phyloP scores from a whole-genome alignment of 257 asterid species.

The Solanum chiquidenum region DNA sequence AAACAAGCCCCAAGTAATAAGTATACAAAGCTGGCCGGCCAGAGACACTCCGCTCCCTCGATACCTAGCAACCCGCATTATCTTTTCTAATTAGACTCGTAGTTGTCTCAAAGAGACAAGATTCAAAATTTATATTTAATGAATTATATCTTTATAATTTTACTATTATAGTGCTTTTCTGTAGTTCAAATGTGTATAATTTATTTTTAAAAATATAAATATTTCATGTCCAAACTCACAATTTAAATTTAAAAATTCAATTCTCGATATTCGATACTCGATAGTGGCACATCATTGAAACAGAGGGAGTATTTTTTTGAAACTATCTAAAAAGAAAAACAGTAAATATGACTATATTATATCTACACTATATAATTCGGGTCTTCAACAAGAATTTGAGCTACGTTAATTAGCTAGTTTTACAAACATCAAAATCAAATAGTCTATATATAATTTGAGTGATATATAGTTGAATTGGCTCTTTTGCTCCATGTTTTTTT shows the following conservation, averaged over 20 bases:
- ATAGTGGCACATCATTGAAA: no score
- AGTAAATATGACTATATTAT: no score
- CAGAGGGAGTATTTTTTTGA: no score
- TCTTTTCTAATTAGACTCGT: background rate
- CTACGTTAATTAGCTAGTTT: background rate
- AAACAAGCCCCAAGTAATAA: background rate
- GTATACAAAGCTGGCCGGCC: background rate
- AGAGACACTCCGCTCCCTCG: background rate
- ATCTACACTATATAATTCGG: background rate
- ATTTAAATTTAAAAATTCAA: no score
- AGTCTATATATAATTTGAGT: background rate
- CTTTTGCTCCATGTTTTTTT: background rate
- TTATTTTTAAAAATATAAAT: no score
- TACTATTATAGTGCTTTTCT: no score
- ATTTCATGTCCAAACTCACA: no score
- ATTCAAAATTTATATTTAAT: background rate
- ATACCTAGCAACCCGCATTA: background rate
- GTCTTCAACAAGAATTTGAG: background rate
- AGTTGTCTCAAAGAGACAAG: accelerated
- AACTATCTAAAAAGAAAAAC: no score
- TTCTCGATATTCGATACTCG: no score
- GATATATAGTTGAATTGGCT: background rate
- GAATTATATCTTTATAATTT: background rate
- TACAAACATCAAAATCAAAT: background rate
- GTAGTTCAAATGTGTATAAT: no score